Evolutionary conservation across 108 stramenopile genomes (phyloP), one percentile per base, ranked within the genome.

Genomic region (Nannochloropsis salina): DNA sequence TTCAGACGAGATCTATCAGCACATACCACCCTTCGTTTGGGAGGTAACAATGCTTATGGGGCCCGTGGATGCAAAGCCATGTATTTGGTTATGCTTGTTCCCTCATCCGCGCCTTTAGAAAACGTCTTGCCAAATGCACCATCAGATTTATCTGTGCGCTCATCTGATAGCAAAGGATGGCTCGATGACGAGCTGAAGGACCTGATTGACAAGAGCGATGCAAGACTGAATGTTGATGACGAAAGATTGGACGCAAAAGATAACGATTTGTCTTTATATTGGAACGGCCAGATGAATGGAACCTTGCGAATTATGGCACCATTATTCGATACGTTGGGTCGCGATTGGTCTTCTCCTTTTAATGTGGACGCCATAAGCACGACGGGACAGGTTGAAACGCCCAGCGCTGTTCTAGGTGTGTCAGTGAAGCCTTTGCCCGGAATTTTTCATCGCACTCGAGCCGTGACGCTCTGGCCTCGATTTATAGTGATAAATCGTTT

Each of bases 401-500:
- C 44, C 44, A 44, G 82, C 82, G 82, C 82, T 21, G 44, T 45
- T 15, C 21, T 82, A 3, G 82, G 44, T n/a, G 82, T 82, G 82
- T 44, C 82, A 20, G 44, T 82, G 18, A 43, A 82, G 44, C 20
- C 42, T 82, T 45, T 82, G 20, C 82, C 82, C 20, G 82, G 82
- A 15, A 15, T 82, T 43, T 82, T 82, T 21, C 82, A 82, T 45
- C 42, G 82, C 20, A 82, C 82, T 5, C 42, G 44, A 82, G 82
- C 44, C 82, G 82, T 82, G 82, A 82, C 82, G 44, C 42, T 82
- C 20, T 82, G 42, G 44, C 82, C 82, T 43, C 82, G 82, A 5
- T 82, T 82, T 45, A 9, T 82, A 15, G 44, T 82, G 20, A 45
- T 82, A 15, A 82, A 82, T 9, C 82, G 82, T 82, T 45, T 82